A percentile compares a stretch with the other conserved stretches of the same genome.
Evolutionary conservation across 768 basidiomycete species (phyloP).

Genomic region (Lactarius evosmus): DNA sequence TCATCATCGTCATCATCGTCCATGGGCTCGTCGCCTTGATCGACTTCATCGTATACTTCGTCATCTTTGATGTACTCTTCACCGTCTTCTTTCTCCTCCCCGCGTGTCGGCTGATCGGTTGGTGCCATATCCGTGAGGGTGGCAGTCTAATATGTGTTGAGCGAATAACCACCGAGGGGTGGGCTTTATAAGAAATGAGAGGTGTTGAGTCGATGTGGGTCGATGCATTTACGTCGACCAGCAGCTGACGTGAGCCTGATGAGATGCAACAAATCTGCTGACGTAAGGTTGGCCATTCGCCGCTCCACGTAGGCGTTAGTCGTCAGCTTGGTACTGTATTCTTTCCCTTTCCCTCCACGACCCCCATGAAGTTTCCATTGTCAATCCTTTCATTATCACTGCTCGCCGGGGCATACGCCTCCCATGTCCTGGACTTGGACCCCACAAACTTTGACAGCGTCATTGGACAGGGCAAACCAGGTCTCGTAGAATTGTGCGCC

Average conservation of each 20-base stretch:
- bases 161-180: neutral
- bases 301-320: constrained; percentile 17
- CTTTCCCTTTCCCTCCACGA: constrained; percentile 25
- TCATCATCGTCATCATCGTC: constrained; percentile 53
- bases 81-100: constrained; percentile 6
- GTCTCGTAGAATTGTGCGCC: constrained; percentile 87
- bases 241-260: constrained; percentile 19
- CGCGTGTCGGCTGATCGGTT: constrained; percentile 6
- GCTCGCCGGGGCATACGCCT: constrained; percentile 57
- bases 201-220: constrained; percentile 23
- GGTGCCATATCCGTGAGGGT: constrained; percentile 11
- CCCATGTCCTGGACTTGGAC: constrained; percentile 80
- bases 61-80: constrained; percentile 54
- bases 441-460: constrained; percentile 71
- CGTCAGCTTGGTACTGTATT: too few relatives aligned
- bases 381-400: constrained; percentile 55
- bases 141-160: neutral
- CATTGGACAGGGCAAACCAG: constrained; percentile 77
- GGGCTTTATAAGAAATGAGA: constrained; percentile 7
- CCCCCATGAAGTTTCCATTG: constrained; percentile 55
- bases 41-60: constrained; percentile 65
- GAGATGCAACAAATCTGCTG: too few relatives aligned
- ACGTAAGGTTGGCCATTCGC: neutral
- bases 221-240: neutral
- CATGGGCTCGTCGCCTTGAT: constrained; percentile 68